Base-by-base conservation (phyloP, 805 yeast genomes). In the Jamesozyma lodderae region DNA sequence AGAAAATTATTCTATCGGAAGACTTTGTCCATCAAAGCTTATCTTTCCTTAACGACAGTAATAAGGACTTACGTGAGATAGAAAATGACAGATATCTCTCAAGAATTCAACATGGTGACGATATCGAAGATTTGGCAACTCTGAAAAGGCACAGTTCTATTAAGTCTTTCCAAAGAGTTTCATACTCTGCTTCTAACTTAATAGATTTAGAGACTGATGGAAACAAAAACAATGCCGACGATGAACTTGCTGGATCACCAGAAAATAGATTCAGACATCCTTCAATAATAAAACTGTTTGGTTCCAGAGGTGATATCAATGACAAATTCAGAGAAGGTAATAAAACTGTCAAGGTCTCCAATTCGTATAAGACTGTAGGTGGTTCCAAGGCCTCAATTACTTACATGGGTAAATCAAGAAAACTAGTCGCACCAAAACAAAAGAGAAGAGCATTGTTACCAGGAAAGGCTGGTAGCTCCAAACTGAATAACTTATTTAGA, bases 351-450 rank as follows among this genome's bases (percentile, higher is more conserved):
- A 74, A 73, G 1, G 57, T 75, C 4, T 67, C 75, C 32, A 72
- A 71, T 24, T 67, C 70, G 21, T 73, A 74, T 49, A 76, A 68
- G 52, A 67, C 70, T 9, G 79, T 75, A 1, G 66, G 75, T 1
- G 73, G 79, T 6, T 62, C 73, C 4, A 72, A 67, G 43, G 74
- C 81, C 1, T 73, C 81, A 7, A 70, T 81, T 44, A 70, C 79
- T 33, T 71, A 70, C 38, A 53, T 74, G 51, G 72, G 79, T 9
- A 57, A 57, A 31, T 54, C 57, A 21, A 56, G 60, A 41, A 54
- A 53, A 37, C 45, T 59, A 2, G 52, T 45, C 17, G 57, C 62
- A 2, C 61, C 59, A 4, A 46, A 48, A 35, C 37, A 40, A 33
- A 32, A 35, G 18, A 36, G 18, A 8, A 24, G 38, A 22, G 32